Conservation (phyloP, 768 basidiomycete species). For the Xerocomellus chrysenteron region DNA sequence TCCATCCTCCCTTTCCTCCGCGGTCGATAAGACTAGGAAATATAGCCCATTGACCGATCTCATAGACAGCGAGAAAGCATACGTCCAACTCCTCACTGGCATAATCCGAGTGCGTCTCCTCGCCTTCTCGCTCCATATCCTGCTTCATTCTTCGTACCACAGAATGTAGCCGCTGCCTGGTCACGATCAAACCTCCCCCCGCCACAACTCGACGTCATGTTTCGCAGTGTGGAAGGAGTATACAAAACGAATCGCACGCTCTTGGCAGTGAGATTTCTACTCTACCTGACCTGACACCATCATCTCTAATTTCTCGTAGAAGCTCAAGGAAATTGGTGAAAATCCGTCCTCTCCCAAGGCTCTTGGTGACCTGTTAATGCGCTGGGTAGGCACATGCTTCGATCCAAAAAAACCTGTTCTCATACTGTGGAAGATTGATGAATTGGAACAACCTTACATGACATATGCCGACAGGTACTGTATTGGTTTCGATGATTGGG, state of each 20-base stretch:
- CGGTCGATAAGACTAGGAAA: constrained; percentile 56
- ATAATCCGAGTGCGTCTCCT: constrained; percentile 77
- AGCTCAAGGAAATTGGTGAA: constrained; percentile 90
- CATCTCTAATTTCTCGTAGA: constrained; percentile 47
- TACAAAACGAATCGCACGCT: constrained; percentile 89
- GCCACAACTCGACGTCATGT: constrained; percentile 88
- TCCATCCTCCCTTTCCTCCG: constrained; percentile 19
- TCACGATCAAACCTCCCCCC: constrained; percentile 94
- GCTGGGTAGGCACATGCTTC: constrained; percentile 69
- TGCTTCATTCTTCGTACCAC: constrained; percentile 16
- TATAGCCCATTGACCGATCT: constrained; percentile 87
- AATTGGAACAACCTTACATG: constrained; percentile 84
- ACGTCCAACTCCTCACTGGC: constrained; percentile 86
- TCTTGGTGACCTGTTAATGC: constrained; percentile 92
- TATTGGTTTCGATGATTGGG: constrained; percentile 81
- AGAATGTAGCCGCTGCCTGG: constrained; percentile 99
- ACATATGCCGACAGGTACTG: constrained; percentile 72
- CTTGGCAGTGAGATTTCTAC: constrained; percentile 49
- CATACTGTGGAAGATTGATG: constrained; percentile 67
- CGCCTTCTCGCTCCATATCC: neutral
- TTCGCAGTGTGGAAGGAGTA: constrained; percentile 86
- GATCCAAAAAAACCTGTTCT: constrained; percentile 15
- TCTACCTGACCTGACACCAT: neutral
- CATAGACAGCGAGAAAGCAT: constrained; percentile 88
- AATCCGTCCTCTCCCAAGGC: constrained; percentile 92